phyloP scores from a whole-genome alignment of 345 rosid genomes.

The Arabidopsis arenosa region DNA sequence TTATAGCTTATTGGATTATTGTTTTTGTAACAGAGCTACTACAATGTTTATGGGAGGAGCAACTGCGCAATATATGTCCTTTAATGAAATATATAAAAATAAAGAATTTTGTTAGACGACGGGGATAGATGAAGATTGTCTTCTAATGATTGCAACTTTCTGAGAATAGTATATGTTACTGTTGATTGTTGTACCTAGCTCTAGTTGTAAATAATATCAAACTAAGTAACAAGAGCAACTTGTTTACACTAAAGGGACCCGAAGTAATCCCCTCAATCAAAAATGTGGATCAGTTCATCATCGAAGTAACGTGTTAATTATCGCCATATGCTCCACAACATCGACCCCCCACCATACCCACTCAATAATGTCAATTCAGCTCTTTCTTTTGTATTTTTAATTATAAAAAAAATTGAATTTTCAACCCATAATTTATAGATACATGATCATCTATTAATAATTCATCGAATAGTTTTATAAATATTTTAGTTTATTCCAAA shows the following conservation, averaged over 20 bases:
- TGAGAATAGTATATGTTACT: background rate
- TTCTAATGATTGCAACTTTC: constrained; percentile 27
- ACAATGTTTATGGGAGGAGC: constrained; percentile 76
- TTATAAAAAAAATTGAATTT: too few species aligned
- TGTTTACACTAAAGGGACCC: constrained; percentile 36
- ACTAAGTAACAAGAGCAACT: constrained; percentile 34
- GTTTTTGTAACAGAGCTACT: constrained; percentile 66
- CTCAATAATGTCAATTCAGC: constrained; percentile 31
- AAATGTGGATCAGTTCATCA: constrained; percentile 10
- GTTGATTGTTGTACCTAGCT: constrained; percentile 15
- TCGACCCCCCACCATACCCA: constrained; percentile 40
- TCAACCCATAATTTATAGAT: constrained; percentile 15
- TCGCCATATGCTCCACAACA: constrained; percentile 28
- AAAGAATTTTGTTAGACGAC: background rate
- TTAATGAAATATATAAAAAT: background rate
- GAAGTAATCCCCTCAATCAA: constrained; percentile 16
- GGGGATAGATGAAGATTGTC: background rate
- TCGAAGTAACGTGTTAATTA: constrained; percentile 32
- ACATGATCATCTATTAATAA: background rate
- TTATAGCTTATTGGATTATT: background rate
- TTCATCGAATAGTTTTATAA: background rate
- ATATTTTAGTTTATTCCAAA: background rate
- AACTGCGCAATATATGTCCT: constrained; percentile 41
- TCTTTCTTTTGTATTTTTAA: background rate
- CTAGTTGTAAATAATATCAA: constrained; percentile 7